Base-by-base conservation (phyloP, 2,329 filamentous ascomycete genomes). In the Beauveria medogensis region DNA sequence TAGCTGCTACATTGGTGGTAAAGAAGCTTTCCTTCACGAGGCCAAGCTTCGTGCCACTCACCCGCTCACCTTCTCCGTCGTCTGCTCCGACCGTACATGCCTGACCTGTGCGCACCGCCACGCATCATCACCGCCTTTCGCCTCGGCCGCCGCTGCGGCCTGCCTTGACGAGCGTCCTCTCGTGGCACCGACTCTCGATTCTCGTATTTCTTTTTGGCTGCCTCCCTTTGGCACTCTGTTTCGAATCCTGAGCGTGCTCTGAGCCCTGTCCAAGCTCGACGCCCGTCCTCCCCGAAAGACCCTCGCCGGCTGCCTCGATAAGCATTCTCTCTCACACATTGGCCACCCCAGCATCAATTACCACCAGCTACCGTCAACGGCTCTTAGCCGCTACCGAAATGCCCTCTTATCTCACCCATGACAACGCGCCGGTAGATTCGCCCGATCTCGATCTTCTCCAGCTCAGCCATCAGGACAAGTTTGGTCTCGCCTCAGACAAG, bases 321-420 rank as follows among this genome's bases (percentile, higher is more conserved):
- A 50, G 20, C 55, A 57, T 41, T 30, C 5, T 40, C 55, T 41
- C 20, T 28, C 40, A 6, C 20, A 50, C n/a, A 47, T 20, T 16
- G 58, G 48, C 47, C 24, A 28, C 47, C 4, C n/a, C 47, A 44
- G 10, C 47, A 52, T 47, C 55, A 54, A 59, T 43, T 48, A 50
- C 20, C 26, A 20, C 41, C 16, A 48, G 41, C 30, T 50, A 22
- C 34, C 22, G 18, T 20, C 57, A 22, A 54, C 50, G 52, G 40
- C 40, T 14, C 40, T 18, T 34, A 47, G 53, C 59, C 58, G 8
- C 58, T 60, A 24, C 46, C 71, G 72, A 73, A 67, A 83, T 83
- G 81, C 81, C 81, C 75, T 82, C 80, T 65, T 83, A 82, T 70
- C 69, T 82, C 65, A 75, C 75, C 70, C 75, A 80, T 71, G 73